A percentile compares a stretch with the other conserved stretches of the same genome.
Evolutionary conservation across 2,329 filamentous ascomycete species (phyloP).

Genomic region (Fusarium nematophilum): DNA sequence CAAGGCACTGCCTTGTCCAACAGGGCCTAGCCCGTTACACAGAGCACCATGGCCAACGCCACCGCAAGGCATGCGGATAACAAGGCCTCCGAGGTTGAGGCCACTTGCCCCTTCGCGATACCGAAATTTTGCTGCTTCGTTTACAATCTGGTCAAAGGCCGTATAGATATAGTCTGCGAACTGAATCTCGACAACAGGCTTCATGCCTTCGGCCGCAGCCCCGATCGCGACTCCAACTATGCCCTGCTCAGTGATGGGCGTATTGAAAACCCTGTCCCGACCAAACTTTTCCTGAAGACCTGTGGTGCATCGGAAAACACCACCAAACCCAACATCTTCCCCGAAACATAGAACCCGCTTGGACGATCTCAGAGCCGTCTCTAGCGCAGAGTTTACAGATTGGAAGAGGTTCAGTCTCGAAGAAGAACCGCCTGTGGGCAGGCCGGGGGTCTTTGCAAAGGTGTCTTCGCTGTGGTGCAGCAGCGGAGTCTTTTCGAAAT

Average conservation of each 20-base stretch:
- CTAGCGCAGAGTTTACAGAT: conserved; percentile 87
- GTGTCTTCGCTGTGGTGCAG: conserved; percentile 2
- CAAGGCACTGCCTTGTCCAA: no score
- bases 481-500: conserved; percentile 5
- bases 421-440: conserved; percentile 68
- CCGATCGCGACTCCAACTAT: conserved; percentile 94
- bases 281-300: conserved; percentile 88
- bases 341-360: conserved; percentile 92
- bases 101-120: conserved; percentile 74
- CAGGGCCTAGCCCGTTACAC: no score
- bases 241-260: conserved; percentile 90
- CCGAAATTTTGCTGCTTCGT: conserved; percentile 87
- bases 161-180: conserved; percentile 95
- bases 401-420: conserved; percentile 93
- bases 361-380: conserved; percentile 81
- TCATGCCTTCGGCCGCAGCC: conserved; percentile 87
- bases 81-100: conserved; percentile 76
- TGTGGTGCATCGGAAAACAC: conserved; percentile 93
- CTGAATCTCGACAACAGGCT: conserved; percentile 91
- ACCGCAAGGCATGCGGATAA: conserved; percentile 88
- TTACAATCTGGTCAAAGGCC: conserved; percentile 92
- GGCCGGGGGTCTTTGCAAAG: not conserved
- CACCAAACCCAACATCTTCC: conserved; percentile 95
- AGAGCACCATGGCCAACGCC: conserved; percentile 88
- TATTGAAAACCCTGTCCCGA: conserved; percentile 90